phyloP scores from a whole-genome alignment of 2,329 filamentous ascomycete genomes.

The Pseudopyrenochaeta lycopersici region DNA sequence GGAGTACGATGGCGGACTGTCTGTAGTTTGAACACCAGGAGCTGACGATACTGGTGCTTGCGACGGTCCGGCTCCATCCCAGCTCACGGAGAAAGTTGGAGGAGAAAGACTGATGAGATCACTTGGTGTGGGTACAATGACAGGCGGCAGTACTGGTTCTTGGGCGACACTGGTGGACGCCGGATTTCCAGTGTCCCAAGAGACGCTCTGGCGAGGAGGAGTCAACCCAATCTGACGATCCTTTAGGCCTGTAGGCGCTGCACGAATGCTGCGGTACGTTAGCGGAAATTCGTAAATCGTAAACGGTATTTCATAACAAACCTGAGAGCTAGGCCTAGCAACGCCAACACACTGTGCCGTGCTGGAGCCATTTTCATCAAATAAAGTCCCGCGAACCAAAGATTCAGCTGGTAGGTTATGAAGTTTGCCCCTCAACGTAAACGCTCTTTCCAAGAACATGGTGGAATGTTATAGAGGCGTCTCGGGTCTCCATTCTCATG shows the following conservation, averaged over 20 bases:
- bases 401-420: constrained; percentile 7
- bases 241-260: constrained; percentile 28
- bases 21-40: constrained; percentile 1
- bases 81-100: constrained; percentile 9
- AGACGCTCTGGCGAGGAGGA: constrained; percentile 26
- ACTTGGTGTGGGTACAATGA: constrained; percentile 12
- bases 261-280: constrained; percentile 23
- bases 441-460: constrained; percentile 8
- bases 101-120: constrained; percentile 12
- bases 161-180: constrained; percentile 18
- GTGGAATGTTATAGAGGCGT: constrained; percentile 37
- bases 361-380: constrained; percentile 32
- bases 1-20: constrained; percentile 2
- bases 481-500: constrained; percentile 14
- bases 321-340: constrained; percentile 38
- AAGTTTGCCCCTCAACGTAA: constrained; percentile 13
- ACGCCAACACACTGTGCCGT: constrained; percentile 30
- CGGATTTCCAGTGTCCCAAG: constrained; percentile 22
- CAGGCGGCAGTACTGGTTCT: constrained; percentile 9
- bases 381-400: constrained; percentile 1
- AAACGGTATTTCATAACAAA: constrained; percentile 11
- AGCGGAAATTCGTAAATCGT: not conserved
- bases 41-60: not conserved
- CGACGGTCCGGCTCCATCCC: constrained; percentile 6
- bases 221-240: constrained; percentile 23